phyloP scores from a whole-genome alignment of 73 alveolate genomes.

The Tetrahymena malaccensis region DNA sequence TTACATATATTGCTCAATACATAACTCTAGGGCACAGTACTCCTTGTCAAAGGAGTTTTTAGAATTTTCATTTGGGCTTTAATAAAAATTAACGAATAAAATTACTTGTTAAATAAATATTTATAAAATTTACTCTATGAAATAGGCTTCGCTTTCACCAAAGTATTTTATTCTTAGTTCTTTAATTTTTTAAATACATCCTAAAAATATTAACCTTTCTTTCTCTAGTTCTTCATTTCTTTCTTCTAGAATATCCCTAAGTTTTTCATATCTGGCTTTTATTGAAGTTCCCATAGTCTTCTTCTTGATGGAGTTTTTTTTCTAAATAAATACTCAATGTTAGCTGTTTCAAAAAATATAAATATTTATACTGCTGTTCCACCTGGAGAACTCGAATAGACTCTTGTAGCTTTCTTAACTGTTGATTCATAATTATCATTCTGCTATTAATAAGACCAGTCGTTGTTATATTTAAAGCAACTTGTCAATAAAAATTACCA shows the following conservation, averaged over 20 bases:
- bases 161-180: neutral
- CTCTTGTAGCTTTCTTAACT: neutral
- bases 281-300: neutral
- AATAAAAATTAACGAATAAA: neutral
- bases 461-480: neutral
- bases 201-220: neutral
- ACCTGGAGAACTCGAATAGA: neutral
- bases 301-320: neutral
- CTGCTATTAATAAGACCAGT: neutral
- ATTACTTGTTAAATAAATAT: neutral
- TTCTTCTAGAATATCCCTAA: neutral
- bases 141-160: neutral
- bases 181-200: neutral
- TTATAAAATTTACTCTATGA: neutral
- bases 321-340: neutral
- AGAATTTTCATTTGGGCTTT: neutral
- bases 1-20: neutral
- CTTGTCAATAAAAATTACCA: neutral
- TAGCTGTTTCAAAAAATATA: too few species aligned
- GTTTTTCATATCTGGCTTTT: neutral
- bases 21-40: neutral
- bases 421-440: neutral
- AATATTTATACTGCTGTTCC: neutral
- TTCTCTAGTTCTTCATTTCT: neutral
- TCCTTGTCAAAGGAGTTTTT: neutral